These are phyloP conservation scores for Chytriomyces hyalinus DNA, from an alignment of 192 early-diverging fungal species.

Conservation along the genomic window DNA sequence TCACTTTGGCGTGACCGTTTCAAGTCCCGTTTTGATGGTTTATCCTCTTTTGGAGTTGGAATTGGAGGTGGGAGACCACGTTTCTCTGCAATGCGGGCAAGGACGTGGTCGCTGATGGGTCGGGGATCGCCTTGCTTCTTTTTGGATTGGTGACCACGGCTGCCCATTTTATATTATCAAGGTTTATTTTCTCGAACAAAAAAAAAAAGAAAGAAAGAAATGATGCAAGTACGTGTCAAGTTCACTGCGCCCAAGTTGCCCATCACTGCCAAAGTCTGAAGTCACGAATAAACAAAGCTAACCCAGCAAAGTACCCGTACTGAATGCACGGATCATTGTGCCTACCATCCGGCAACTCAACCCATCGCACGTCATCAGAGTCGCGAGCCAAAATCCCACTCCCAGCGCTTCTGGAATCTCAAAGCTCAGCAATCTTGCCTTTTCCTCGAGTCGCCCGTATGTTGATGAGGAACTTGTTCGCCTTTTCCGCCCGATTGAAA, in stretches of 20 bases:
- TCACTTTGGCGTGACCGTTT: neutral
- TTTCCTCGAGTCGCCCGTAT: neutral
- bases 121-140: conserved; percentile 52
- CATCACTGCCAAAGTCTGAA: neutral
- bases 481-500: conserved; percentile 82
- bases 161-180: conserved; percentile 42
- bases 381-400: conserved; percentile 45
- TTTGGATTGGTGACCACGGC: conserved; percentile 50
- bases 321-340: conserved; percentile 93
- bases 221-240: neutral
- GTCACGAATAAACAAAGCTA: conserved; percentile 56
- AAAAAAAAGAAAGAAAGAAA: conserved; percentile 25
- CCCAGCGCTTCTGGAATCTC: conserved; percentile 3
- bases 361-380: conserved; percentile 33
- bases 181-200: neutral
- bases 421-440: neutral
- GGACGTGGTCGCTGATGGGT: conserved; percentile 42
- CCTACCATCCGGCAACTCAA: conserved; percentile 76
- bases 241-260: neutral
- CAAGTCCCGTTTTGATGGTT: conserved; percentile 17
- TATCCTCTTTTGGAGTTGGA: conserved; percentile 3
- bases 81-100: conserved; percentile 42
- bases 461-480: conserved; percentile 59
- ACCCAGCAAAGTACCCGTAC: conserved; percentile 81
- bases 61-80: conserved; percentile 29